These are phyloP conservation scores for Metarhizium brunneum DNA, from an alignment of 2,329 filamentous ascomycete species.

Conservation along the genomic window DNA sequence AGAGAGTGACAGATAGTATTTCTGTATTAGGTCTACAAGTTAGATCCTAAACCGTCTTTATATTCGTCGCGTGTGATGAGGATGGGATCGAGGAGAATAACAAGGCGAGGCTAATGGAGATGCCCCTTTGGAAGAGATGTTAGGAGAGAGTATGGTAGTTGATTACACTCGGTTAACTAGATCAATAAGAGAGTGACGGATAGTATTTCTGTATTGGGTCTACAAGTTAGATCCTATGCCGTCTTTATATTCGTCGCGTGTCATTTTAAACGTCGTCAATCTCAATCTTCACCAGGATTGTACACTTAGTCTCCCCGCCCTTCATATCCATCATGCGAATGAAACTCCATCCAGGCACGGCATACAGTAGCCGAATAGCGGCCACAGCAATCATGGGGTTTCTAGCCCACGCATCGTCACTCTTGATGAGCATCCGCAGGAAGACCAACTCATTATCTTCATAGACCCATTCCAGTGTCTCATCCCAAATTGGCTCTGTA, in stretches of 20 bases:
- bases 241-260: neutral
- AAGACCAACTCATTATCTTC: slow-evolving; percentile 59
- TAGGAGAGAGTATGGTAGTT: slow-evolving; percentile 32
- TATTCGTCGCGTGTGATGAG: neutral
- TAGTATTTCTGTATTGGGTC: too few species aligned
- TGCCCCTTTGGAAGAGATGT: slow-evolving; percentile 19
- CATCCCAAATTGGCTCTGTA: slow-evolving; percentile 57
- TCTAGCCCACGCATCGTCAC: slow-evolving; percentile 50
- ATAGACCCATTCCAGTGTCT: slow-evolving; percentile 58
- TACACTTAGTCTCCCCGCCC: slow-evolving; percentile 54
- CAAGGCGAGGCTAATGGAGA: too few species aligned
- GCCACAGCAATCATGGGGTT: slow-evolving; percentile 55
- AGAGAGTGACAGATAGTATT: too few species aligned
- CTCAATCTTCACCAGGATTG: slow-evolving; percentile 52
- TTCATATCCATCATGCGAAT: slow-evolving; percentile 56
- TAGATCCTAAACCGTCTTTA: too few species aligned
- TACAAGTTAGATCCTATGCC: too few species aligned
- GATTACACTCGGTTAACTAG: neutral
- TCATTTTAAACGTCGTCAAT: slow-evolving; percentile 29
- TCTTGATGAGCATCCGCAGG: slow-evolving; percentile 56
- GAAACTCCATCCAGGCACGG: slow-evolving; percentile 50
- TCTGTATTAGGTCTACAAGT: too few species aligned
- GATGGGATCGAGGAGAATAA: too few species aligned
- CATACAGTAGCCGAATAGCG: slow-evolving; percentile 50
- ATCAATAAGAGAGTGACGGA: neutral